Conservation (phyloP, 1,139 yeast genomes). For the Pichia sp. region DNA sequence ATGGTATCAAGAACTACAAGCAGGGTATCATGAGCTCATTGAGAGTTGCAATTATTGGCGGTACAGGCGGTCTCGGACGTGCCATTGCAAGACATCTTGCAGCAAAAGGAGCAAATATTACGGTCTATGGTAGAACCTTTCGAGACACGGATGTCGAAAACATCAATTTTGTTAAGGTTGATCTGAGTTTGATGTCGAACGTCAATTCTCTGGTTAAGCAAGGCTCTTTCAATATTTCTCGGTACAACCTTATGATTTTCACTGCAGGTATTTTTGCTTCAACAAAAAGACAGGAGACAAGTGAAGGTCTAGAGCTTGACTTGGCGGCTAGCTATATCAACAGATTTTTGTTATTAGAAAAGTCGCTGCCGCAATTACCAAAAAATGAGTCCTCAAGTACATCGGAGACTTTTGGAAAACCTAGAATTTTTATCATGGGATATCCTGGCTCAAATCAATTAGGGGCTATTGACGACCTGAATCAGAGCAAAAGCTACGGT, state of each 20-base stretch:
- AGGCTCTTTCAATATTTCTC: slow-evolving; percentile 22
- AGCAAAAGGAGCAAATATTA: slow-evolving; percentile 32
- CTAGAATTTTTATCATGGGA: slow-evolving; percentile 37
- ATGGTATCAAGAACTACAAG: no score
- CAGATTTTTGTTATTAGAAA: slow-evolving; percentile 31
- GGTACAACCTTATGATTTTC: slow-evolving; percentile 32
- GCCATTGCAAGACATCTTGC: slow-evolving; percentile 31
- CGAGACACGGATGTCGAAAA: slow-evolving; percentile 29
- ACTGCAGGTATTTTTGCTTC: slow-evolving; percentile 38
- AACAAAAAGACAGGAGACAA: slow-evolving; percentile 31
- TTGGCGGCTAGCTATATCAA: slow-evolving; percentile 37
- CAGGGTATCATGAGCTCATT: slow-evolving; percentile 8
- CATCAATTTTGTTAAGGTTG: slow-evolving; percentile 34
- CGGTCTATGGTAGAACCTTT: slow-evolving; percentile 37
- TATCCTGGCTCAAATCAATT: slow-evolving; percentile 35
- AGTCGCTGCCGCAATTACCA: slow-evolving; percentile 23
- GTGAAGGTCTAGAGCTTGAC: slow-evolving; percentile 37
- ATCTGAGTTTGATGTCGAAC: slow-evolving; percentile 31
- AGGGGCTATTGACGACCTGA: slow-evolving; percentile 35
- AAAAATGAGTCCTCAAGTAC: no score
- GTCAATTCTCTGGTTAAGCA: slow-evolving; percentile 28
- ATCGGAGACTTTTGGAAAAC: slow-evolving; percentile 12
- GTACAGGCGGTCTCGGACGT: slow-evolving; percentile 39
- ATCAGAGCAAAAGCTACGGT: slow-evolving; percentile 32
- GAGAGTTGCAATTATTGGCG: slow-evolving; percentile 35